Conservation (phyloP, 495 filamentous ascomycete species). For the Xylaria palmicola region DNA sequence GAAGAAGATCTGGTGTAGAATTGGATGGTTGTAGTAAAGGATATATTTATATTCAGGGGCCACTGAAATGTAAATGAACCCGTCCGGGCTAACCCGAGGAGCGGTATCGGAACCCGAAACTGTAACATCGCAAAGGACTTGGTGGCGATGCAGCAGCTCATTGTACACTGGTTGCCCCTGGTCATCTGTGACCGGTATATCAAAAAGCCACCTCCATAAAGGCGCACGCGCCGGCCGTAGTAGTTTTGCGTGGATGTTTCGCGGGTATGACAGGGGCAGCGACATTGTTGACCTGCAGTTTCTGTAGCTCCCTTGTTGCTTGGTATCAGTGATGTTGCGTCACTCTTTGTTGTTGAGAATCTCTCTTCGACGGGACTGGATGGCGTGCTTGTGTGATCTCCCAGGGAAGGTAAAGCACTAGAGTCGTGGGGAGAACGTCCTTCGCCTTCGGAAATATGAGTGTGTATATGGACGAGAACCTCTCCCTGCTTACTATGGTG, state of each 20-base stretch:
- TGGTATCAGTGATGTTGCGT: neutral
- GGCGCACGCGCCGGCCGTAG: neutral
- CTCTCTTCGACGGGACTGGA: neutral
- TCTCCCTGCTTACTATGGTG: neutral
- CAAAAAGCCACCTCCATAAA: neutral
- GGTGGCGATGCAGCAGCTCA: neutral
- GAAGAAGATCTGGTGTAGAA: fast-evolving
- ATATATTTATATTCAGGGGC: neutral
- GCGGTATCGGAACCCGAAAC: neutral
- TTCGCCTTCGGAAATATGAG: neutral
- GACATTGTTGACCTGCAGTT: neutral
- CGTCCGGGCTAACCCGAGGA: neutral
- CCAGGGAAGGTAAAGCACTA: neutral
- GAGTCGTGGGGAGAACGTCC: neutral
- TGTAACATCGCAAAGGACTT: neutral
- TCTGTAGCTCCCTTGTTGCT: neutral
- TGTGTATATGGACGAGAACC: neutral
- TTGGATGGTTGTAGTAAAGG: neutral
- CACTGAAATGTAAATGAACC: neutral
- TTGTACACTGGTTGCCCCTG: neutral
- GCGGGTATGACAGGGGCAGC: neutral
- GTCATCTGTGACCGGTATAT: neutral
- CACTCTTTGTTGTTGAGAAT: neutral
- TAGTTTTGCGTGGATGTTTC: neutral
- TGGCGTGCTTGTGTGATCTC: too few relatives aligned